These are phyloP conservation scores for Yamadazyma scolyti DNA, from an alignment of 805 yeast species.

Conservation along the genomic window DNA sequence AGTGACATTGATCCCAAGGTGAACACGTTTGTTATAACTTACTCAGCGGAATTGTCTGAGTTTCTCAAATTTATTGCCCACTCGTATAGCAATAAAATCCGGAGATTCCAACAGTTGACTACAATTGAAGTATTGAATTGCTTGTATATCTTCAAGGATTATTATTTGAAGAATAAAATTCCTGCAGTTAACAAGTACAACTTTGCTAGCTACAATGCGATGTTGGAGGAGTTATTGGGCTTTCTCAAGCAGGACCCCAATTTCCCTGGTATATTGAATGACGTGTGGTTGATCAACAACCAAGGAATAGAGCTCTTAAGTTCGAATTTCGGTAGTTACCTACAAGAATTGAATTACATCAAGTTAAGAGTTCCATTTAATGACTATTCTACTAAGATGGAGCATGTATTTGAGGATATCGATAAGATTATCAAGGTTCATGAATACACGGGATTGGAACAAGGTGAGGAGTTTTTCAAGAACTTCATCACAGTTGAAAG, in stretches of 20 bases:
- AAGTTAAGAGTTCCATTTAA: conserved; percentile 19
- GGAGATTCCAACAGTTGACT: conserved; percentile 19
- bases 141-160: conserved; percentile 22
- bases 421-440: conserved; percentile 14
- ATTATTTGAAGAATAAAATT: conserved; percentile 15
- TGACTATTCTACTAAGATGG: conserved; percentile 8
- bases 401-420: conserved; percentile 15
- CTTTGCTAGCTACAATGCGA: conserved; percentile 14
- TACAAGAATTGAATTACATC: conserved; percentile 19
- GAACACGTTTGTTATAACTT: conserved; percentile 16
- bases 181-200: conserved; percentile 14
- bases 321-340: conserved; percentile 7
- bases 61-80: conserved; percentile 17
- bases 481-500: conserved; percentile 21
- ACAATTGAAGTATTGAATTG: conserved; percentile 22
- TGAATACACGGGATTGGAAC: conserved; percentile 11
- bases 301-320: conserved; percentile 9
- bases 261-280: conserved; percentile 17
- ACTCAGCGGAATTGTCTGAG: conserved; percentile 15
- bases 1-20: conserved; percentile 4
- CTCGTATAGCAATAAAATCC: conserved; percentile 19
- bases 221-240: conserved; percentile 18
- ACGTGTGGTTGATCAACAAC: conserved; percentile 11
- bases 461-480: conserved; percentile 14
- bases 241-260: conserved; percentile 11